A percentile compares a stretch with the other conserved stretches of the same genome.
phyloP scores from a whole-genome alignment of 805 yeast genomes.

The Wickerhamiella shivajii region DNA sequence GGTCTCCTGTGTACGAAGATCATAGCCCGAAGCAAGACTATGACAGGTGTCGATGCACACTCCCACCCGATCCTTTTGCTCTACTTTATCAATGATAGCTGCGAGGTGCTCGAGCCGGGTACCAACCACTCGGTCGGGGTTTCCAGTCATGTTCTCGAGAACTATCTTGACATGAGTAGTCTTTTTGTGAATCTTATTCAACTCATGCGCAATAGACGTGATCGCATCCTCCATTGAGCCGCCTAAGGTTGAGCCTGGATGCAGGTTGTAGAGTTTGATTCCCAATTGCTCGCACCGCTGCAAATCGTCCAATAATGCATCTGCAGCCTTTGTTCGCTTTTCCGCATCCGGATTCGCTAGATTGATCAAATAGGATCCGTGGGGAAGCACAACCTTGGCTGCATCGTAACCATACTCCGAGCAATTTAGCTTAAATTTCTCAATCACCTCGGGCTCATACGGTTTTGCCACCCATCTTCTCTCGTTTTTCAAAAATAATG shows the following conservation, averaged over 20 bases:
- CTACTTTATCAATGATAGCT: slow-evolving; percentile 61
- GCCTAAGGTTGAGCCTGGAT: slow-evolving; percentile 68
- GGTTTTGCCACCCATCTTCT: slow-evolving; percentile 83
- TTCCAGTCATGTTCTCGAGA: slow-evolving; percentile 96
- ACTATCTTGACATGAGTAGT: slow-evolving; percentile 77
- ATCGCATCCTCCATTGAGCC: slow-evolving; percentile 56
- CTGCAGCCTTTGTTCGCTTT: slow-evolving; percentile 61
- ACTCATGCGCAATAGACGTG: slow-evolving; percentile 54
- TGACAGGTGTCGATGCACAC: slow-evolving; percentile 96
- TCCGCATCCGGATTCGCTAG: slow-evolving; percentile 79
- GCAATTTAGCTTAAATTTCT: slow-evolving; percentile 51
- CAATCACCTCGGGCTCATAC: slow-evolving; percentile 49
- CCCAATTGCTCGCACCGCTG: slow-evolving; percentile 72
- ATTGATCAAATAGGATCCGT: slow-evolving; percentile 88
- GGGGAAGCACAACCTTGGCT: slow-evolving; percentile 61
- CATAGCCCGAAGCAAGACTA: slow-evolving; percentile 92
- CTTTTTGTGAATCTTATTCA: slow-evolving; percentile 60
- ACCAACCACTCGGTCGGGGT: slow-evolving; percentile 71
- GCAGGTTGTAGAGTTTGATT: slow-evolving; percentile 80
- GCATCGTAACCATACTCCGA: slow-evolving; percentile 37
- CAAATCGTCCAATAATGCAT: slow-evolving; percentile 72
- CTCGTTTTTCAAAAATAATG: slow-evolving; percentile 79
- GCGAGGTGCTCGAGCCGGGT: slow-evolving; percentile 61
- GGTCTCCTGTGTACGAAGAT: slow-evolving; percentile 43
- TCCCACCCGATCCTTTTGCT: slow-evolving; percentile 75